These are phyloP conservation scores for Myriosclerotinia duriaeana DNA, from an alignment of 2,329 filamentous ascomycete species.

Conservation along the genomic window DNA sequence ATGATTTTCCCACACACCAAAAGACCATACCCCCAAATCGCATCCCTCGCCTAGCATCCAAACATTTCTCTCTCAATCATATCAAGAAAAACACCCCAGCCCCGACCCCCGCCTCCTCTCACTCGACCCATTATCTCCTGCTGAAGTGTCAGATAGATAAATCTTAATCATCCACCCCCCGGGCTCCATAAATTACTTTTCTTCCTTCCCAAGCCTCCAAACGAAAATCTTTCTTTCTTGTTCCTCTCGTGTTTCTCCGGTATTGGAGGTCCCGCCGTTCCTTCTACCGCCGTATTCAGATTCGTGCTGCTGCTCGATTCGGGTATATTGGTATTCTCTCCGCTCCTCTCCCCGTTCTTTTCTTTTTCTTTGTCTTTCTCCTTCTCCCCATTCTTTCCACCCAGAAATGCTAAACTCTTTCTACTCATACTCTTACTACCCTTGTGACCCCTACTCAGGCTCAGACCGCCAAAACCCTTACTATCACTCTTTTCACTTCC, in stretches of 20 bases:
- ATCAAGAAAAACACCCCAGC: slow-evolving; percentile 10
- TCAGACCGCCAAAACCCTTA: slow-evolving; percentile 42
- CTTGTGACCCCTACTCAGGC: slow-evolving; percentile 57
- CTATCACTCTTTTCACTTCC: slow-evolving; percentile 29
- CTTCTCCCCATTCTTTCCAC: slow-evolving; percentile 41
- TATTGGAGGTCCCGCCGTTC: slow-evolving; percentile 33
- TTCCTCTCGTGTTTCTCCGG: slow-evolving; percentile 49
- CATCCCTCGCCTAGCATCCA: neutral
- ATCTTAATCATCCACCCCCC: slow-evolving; percentile 13
- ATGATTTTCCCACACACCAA: neutral
- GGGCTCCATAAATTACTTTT: slow-evolving; percentile 57
- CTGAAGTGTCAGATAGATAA: slow-evolving; percentile 16
- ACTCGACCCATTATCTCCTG: slow-evolving; percentile 43
- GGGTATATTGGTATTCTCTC: slow-evolving; percentile 25
- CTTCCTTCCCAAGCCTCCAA: slow-evolving; percentile 60
- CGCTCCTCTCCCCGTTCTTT: slow-evolving; percentile 42
- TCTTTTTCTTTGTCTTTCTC: slow-evolving; percentile 43
- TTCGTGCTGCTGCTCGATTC: slow-evolving; percentile 11
- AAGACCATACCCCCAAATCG: neutral
- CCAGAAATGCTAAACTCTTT: slow-evolving; percentile 68
- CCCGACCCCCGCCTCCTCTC: neutral
- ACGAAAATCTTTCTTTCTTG: slow-evolving; percentile 64
- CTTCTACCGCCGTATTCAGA: slow-evolving; percentile 34
- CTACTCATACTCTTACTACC: slow-evolving; percentile 76
- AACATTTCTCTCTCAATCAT: slow-evolving; percentile 2